Base-by-base conservation (phyloP, 352 stramenopile species). In the Pythium dissotocum region DNA sequence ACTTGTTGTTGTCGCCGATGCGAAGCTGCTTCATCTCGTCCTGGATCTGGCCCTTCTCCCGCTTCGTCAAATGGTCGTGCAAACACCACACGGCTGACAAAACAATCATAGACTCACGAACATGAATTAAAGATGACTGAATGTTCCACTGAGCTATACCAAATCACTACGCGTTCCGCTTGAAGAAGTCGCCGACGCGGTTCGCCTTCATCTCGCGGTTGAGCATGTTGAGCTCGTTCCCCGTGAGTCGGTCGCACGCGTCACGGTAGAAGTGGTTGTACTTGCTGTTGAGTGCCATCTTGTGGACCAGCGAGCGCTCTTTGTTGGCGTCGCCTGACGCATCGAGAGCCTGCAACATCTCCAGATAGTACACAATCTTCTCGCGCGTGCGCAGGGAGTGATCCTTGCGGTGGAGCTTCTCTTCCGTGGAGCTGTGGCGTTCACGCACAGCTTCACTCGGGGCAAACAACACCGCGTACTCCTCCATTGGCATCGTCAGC, bases 181-280 rank as follows among this genome's bases (percentile, higher is more conserved):
- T 69, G 24, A 58, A 72, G 49, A 58, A 33, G 18, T 42, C 26
- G 16, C 70, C 73, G 24, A 80, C 63, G 24, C 72, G 65, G 21
- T 71, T 24, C 16, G 6, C n/a, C 8, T 32, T 32, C 71, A 78
- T 77, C 26, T 78, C 13, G 14, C 21, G 40, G 36, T 68, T 58
- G 4, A 83, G 71, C 40, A 30, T 63, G 12, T 49, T 26, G 16
- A 80, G 33, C 58, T 80, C 73, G 24, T 57, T 48, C 1, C 21
- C 8, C 26, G 55, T 56, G 16, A 82, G 70, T 44, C 61, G 75
- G 0, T 67, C 46, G 9, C 42, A 21, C 6, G 72, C 72, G 48
- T 83, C 71, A 9, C 58, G 61, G 49, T 79, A 77, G 53, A 67
- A 35, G 40, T 73, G 69, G 61, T 79, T 83, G 57, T 74, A 79